Evolutionary conservation across 2,329 filamentous ascomycete species (phyloP), one percentile per base, ranked within the genome.

Genomic region (Capronia americana): DNA sequence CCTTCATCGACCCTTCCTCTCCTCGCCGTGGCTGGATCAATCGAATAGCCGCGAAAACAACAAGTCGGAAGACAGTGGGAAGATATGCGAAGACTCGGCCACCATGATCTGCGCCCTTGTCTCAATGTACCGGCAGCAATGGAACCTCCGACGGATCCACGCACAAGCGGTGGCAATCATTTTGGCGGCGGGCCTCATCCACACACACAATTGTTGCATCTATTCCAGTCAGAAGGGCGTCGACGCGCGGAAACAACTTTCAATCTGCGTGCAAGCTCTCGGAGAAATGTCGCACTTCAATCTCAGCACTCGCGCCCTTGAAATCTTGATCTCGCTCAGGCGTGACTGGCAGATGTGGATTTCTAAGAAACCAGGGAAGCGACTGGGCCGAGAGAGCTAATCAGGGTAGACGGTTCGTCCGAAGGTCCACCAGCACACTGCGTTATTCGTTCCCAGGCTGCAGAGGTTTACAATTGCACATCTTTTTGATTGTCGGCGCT

Each of bases 191-290:
- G 65, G 34, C 32, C 34, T 64, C 4, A 55, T 64, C 11, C 65
- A 67, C 48, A 44, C 51, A 5, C 55, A 63, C 28, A 41, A 60
- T 7, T 30, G 32, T 10, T 67, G 65, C 38, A 67, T 41, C 14
- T 44, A 50, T 14, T 50, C 60, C 11, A 48, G 69, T 68, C 54
- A 76, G 69, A 1, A 71, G 6, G 10, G 79, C 12, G 0, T 76
- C 61, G 69, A 78, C 84, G 66, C 77, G 75, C 46, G 82, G 73
- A 53, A 75, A 76, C 48, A 84, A 74, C 58, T 81, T 26, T 24
- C 30, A 8, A 53, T 63, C 48, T 70, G 68, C 53, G 56, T 67
- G 23, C 69, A 71, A 34, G 68, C 65, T 1, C 54, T 71, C 1
- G 60, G 48, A 17, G 69, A 70, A 30, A 70, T 71, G 28, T 68